Base-by-base conservation (phyloP, 108 stramenopile species). In the Skeletonema menzelii region DNA sequence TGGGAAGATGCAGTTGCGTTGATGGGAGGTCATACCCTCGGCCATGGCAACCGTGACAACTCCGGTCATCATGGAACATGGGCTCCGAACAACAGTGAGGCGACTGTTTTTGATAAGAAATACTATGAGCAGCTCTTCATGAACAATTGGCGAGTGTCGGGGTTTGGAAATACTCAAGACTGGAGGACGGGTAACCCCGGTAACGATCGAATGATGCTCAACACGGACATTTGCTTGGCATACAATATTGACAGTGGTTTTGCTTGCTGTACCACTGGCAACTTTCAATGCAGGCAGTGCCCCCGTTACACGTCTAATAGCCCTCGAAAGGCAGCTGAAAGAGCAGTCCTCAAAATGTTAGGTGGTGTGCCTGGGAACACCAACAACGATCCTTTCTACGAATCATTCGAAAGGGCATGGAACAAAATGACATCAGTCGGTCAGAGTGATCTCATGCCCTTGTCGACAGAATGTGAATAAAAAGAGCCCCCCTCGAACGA, bases 1-100 rank as follows among this genome's bases (percentile, higher is more conserved):
- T 80, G 79, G 79, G 28, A 22, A n/a, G 79, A 80, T 71, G 79
- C 75, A 53, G 89, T 86, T 57, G 83, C 86, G 34, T 65, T 79
- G 19, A 65, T 82, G 60, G 77, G 82, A 13, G 77, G 67, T 27
- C 77, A 82, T 59, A 78, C 82, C 5, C 77, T 79, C 12, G 81
- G 77, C 8, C 65, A 70, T 24, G 72, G 72, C 37, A 32, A 67
- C 11, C 4, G 17, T 20, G 31, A 11, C 8, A 19, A 60, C 59
- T 60, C 78, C 10, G 80, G 80, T 17, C 80, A 81, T 53, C 75
- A 81, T 17, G 80, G 80, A 26, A 63, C 75, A 2, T 81, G 80
- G 80, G 58, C 69, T 28, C 12, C 8, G 8, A 62, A 20, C 22
- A 56, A 58, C 24, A 44, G 27, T 3, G 73, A 69, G 19, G 69